These are phyloP conservation scores for Boletus rufocinnamomeus DNA, from an alignment of 768 basidiomycete species.

Conservation along the genomic window DNA sequence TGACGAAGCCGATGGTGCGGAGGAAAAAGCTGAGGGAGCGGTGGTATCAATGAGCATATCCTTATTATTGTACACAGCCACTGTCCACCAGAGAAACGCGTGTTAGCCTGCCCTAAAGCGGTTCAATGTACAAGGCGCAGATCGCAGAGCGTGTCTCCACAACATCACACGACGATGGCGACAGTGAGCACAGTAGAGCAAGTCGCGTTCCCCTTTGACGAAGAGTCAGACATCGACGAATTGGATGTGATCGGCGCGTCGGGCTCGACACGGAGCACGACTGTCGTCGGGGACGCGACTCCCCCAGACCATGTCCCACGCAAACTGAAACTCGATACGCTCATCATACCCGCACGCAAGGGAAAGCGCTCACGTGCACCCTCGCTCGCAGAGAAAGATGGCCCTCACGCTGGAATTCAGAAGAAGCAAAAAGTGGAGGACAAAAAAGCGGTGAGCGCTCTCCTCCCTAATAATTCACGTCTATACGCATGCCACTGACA, in stretches of 20 bases:
- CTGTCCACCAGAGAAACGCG: conserved; percentile 15
- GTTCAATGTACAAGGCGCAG: no score
- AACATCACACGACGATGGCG: background rate
- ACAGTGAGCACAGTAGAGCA: conserved; percentile 5
- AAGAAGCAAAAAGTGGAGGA: conserved; percentile 39
- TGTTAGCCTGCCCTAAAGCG: conserved; percentile 29
- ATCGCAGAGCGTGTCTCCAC: background rate
- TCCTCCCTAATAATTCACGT: background rate
- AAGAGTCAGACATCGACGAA: conserved; percentile 28
- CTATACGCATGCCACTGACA: background rate
- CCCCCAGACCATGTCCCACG: conserved; percentile 16
- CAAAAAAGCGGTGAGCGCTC: conserved; percentile 42
- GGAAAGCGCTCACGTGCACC: conserved; percentile 23
- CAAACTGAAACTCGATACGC: conserved; percentile 1
- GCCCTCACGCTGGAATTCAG: background rate
- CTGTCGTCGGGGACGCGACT: conserved; percentile 31
- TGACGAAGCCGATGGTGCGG: conserved; percentile 80
- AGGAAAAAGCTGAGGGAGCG: conserved; percentile 64
- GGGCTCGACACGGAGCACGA: conserved; percentile 30
- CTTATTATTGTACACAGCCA: conserved; percentile 15
- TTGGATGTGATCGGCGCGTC: conserved; percentile 32
- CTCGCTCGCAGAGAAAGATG: conserved; percentile 8
- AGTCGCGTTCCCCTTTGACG: conserved; percentile 13
- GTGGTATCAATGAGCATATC: conserved; percentile 54
- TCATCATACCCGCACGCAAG: conserved; percentile 15